phyloP scores from a whole-genome alignment of 2,329 filamentous ascomycete genomes.

The Apiospora saccharicola region DNA sequence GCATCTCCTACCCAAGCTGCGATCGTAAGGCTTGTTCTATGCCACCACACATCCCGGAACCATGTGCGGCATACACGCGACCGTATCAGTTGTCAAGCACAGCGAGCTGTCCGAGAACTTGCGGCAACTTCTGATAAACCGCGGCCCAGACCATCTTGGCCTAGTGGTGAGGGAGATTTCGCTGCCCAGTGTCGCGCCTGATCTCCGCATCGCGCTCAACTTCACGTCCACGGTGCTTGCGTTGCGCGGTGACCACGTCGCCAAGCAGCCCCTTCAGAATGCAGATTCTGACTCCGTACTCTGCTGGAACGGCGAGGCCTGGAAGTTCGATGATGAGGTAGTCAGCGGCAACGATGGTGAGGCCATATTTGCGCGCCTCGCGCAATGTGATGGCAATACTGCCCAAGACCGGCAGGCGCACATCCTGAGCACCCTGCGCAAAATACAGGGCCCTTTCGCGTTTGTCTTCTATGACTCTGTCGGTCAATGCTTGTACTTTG shows the following conservation, averaged over 20 bases:
- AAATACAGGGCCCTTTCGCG: conserved; percentile 83
- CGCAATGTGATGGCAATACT: conserved; percentile 36
- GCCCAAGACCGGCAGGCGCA: conserved; percentile 39
- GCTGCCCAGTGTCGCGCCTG: conserved; percentile 33
- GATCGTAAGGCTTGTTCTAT: background rate
- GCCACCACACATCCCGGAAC: background rate
- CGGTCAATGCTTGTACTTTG: conserved; percentile 74
- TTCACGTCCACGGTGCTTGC: conserved; percentile 90
- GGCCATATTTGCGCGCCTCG: conserved; percentile 64
- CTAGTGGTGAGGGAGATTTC: conserved; percentile 43
- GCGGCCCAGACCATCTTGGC: conserved; percentile 67
- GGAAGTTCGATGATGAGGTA: conserved; percentile 68
- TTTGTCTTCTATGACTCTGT: conserved; percentile 81
- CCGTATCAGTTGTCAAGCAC: conserved; percentile 49
- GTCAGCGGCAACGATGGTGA: conserved; percentile 83
- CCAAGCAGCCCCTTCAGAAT: conserved; percentile 76
- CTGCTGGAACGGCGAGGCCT: conserved; percentile 98
- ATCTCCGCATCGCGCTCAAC: conserved; percentile 49
- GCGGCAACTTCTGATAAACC: conserved; percentile 56
- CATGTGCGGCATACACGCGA: conserved; percentile 70
- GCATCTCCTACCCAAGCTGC: background rate
- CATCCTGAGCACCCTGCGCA: conserved; percentile 62
- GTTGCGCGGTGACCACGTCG: conserved; percentile 77
- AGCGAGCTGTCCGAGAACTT: conserved; percentile 47
- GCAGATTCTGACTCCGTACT: conserved; percentile 67